These are phyloP conservation scores for Phytophthora megakarya DNA, from an alignment of 352 stramenopile genomes.

Conservation along the genomic window DNA sequence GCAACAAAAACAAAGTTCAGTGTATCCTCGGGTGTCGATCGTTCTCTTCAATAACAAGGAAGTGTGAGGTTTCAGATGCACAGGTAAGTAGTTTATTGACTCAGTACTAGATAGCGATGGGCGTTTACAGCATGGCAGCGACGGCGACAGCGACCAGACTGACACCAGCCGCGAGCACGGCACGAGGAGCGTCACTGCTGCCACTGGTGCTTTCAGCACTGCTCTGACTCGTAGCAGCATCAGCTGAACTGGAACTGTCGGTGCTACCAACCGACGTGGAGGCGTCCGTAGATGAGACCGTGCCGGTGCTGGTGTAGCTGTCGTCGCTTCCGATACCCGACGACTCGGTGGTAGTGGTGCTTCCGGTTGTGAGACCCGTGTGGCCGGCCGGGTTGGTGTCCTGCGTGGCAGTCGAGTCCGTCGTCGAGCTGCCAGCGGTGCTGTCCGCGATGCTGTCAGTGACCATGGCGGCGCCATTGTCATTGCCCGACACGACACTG, in stretches of 20 bases:
- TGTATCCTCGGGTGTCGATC: constrained; percentile 3
- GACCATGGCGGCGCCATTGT: constrained; percentile 27
- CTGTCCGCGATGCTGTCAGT: constrained; percentile 27
- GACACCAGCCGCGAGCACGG: constrained; percentile 19
- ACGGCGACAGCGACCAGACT: constrained; percentile 35
- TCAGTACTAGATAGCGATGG: constrained; percentile 8
- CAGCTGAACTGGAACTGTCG: constrained; percentile 1
- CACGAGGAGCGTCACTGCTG: constrained; percentile 26
- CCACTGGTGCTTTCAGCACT: constrained; percentile 15
- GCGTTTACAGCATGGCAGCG: constrained; percentile 28
- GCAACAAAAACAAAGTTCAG: background rate
- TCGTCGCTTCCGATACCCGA: constrained; percentile 20
- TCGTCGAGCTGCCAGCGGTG: constrained; percentile 12
- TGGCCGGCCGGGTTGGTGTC: constrained; percentile 17
- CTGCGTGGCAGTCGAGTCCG: constrained; percentile 10
- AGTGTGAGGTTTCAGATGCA: constrained; percentile 20
- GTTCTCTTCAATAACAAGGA: background rate
- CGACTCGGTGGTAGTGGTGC: background rate
- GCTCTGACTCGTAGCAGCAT: constrained; percentile 4
- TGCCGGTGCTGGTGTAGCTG: constrained; percentile 17
- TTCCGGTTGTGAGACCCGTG: constrained; percentile 8
- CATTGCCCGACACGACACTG: constrained; percentile 41
- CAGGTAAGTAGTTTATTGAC: constrained; percentile 25
- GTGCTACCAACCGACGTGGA: constrained; percentile 8
- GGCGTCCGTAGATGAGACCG: constrained; percentile 16